Evolutionary conservation across 768 basidiomycete species (phyloP), one percentile per base, ranked within the genome.

Genomic region (Boletellus ananiceps): DNA sequence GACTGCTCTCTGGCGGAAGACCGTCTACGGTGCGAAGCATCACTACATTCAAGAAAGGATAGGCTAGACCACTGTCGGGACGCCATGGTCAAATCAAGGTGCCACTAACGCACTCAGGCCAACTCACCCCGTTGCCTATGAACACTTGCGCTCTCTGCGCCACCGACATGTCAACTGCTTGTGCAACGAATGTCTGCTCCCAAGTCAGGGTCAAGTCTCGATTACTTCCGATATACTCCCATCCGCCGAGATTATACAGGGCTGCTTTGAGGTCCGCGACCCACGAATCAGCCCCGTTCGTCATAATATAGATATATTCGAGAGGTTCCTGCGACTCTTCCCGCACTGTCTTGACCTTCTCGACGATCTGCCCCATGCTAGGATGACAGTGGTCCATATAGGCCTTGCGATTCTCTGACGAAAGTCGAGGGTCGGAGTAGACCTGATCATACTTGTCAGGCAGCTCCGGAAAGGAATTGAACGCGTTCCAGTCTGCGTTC

Each of bases 151-250:
- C 76, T 45, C 66, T 62, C 50, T 70, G 60, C 2, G 72, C 76
- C 35, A 79, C 67, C 11, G 71, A 60, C 75, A 81, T 80, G 52
- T 80, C 79, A 33, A 79, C 54, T 39, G 72, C 74, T 56, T 76
- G 73, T 0, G 64, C 64, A n/a, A 75, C 70, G 39, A 68, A 74
- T 45, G 61, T 60, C 57, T 79, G 72, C 54, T 76, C 74, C 58
- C 59, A 60, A 4, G 64, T 70, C 21, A 79, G 43, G 27, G 44
- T 51, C 43, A 81, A 47, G 46, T 79, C 77, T 16, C 64, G 56
- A 44, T 65, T 73, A 47, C 69, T 76, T 49, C 58, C 59, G 6
- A 78, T 62, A 14, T 59, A 52, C 19, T 63, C 51, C 77, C 76
- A 80, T 0, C 49, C 51, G 1, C 56, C 66, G 36, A 65, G 50